A percentile compares a stretch with the other conserved stretches of the same genome.
These are phyloP conservation scores for Lablab purpureus DNA, from an alignment of 306 rosid genomes.

Conservation along the genomic window DNA sequence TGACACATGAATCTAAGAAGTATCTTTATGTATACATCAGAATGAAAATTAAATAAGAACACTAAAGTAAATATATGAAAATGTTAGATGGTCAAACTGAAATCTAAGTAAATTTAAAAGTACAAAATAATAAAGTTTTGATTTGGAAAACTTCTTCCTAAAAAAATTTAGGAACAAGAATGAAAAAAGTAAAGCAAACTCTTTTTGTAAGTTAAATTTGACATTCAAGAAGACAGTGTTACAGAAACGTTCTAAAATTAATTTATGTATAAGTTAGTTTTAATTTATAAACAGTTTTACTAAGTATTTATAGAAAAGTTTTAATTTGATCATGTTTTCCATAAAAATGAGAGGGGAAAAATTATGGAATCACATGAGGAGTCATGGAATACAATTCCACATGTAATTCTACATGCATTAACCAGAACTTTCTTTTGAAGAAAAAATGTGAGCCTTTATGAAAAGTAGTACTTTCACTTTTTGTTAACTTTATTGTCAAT, in stretches of 20 bases:
- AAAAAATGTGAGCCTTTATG: constrained; percentile 34
- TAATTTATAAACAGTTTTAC: no score
- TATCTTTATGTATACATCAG: background rate
- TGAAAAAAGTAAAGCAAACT: no score
- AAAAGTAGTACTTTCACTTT: constrained; percentile 35
- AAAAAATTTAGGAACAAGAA: no score
- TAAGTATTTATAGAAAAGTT: no score
- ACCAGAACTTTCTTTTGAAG: constrained; percentile 1
- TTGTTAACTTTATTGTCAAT: constrained; percentile 42
- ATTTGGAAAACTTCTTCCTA: no score
- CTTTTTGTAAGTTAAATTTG: no score
- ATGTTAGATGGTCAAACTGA: background rate
- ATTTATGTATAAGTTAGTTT: no score
- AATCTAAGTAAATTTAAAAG: background rate
- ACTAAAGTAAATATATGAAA: background rate
- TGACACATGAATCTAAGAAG: background rate
- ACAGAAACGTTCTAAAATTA: no score
- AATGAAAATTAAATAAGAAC: background rate
- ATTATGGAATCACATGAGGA: constrained; percentile 13
- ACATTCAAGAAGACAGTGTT: no score
- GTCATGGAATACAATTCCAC: background rate
- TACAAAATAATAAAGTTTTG: no score
- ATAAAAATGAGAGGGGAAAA: background rate
- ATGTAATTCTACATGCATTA: constrained; percentile 29
- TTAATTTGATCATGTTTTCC: background rate